phyloP scores from a whole-genome alignment of 352 stramenopile species.

The Peronospora farinosa region DNA sequence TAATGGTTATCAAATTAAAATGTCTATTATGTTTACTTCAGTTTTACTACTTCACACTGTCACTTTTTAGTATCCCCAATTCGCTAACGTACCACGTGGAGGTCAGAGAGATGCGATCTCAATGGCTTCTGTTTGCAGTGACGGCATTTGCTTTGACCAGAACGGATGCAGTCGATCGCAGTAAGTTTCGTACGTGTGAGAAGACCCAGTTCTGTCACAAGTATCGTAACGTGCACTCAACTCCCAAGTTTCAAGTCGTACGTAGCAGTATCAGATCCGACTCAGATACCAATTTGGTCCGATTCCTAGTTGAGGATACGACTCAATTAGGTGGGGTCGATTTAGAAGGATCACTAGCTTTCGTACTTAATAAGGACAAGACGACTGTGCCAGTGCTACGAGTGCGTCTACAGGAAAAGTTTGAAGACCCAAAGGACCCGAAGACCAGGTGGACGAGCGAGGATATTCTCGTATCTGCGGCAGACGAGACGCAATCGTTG shows the following conservation, averaged over 20 bases:
- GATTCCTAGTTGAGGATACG: slow-evolving; percentile 39
- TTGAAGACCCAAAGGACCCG: slow-evolving; percentile 40
- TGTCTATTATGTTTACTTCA: background rate
- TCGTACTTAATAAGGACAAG: slow-evolving; percentile 38
- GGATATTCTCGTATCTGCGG: slow-evolving; percentile 37
- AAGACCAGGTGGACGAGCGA: slow-evolving; percentile 53
- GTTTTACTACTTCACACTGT: background rate
- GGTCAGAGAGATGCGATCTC: slow-evolving; percentile 8
- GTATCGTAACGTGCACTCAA: slow-evolving; percentile 36
- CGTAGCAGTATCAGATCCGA: slow-evolving; percentile 26
- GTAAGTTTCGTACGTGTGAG: slow-evolving; percentile 97
- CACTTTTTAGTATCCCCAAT: background rate
- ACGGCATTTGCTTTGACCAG: slow-evolving; percentile 2
- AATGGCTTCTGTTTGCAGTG: slow-evolving; percentile 10
- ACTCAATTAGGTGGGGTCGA: slow-evolving; percentile 11
- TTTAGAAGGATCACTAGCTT: slow-evolving; percentile 44
- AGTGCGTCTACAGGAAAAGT: slow-evolving; percentile 53
- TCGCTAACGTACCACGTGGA: slow-evolving; percentile 12
- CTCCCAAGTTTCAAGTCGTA: slow-evolving; percentile 30
- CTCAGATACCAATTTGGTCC: slow-evolving; percentile 30
- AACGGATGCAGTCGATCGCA: slow-evolving; percentile 88
- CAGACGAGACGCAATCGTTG: slow-evolving; percentile 31
- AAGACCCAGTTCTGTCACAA: slow-evolving; percentile 96
- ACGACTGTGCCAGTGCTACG: slow-evolving; percentile 44
- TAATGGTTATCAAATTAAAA: too few relatives aligned